Conservation (phyloP, 192 early-diverging fungal species). For the Entophlyctis helioformis region DNA sequence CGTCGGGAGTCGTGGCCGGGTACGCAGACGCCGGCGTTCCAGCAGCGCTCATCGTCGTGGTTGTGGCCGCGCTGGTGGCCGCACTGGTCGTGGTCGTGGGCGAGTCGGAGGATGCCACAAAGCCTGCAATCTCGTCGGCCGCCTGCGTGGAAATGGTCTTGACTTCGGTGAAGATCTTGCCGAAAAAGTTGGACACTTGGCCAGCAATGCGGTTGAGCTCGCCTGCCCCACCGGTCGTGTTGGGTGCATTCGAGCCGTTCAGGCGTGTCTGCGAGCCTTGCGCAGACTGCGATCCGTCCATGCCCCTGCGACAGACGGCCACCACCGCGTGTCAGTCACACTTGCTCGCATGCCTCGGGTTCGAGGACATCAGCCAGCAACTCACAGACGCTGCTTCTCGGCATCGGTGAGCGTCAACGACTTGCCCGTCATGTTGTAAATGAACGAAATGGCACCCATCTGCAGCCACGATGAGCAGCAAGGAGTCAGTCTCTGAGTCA, state of each 20-base stretch:
- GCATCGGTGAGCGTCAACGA: conserved; percentile 26
- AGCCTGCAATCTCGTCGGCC: conserved; percentile 6
- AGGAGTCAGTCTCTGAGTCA: too few relatives aligned
- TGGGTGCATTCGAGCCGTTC: not conserved
- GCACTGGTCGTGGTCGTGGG: not conserved
- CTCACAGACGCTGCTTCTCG: conserved; percentile 11
- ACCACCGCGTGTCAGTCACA: too few relatives aligned
- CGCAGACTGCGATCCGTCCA: not conserved
- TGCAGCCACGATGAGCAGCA: not conserved
- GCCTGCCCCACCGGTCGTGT: not conserved
- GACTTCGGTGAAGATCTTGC: conserved; percentile 6
- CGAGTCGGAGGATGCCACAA: not conserved
- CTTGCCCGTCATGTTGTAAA: conserved; percentile 35
- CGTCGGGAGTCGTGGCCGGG: conserved; percentile 1
- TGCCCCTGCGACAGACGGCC: not conserved
- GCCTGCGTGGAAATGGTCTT: conserved; percentile 4
- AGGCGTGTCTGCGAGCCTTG: not conserved
- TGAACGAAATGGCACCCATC: conserved; percentile 45
- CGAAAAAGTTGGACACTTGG: conserved; percentile 7
- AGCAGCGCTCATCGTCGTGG: not conserved
- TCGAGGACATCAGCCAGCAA: conserved; percentile 1
- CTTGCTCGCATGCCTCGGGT: too few relatives aligned
- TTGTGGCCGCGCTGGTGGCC: not conserved
- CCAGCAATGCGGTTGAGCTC: not conserved
- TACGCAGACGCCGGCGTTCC: too few relatives aligned